Evolutionary conservation across 805 yeast species (phyloP).

Genomic region (Saccharomycopsis sp.): DNA sequence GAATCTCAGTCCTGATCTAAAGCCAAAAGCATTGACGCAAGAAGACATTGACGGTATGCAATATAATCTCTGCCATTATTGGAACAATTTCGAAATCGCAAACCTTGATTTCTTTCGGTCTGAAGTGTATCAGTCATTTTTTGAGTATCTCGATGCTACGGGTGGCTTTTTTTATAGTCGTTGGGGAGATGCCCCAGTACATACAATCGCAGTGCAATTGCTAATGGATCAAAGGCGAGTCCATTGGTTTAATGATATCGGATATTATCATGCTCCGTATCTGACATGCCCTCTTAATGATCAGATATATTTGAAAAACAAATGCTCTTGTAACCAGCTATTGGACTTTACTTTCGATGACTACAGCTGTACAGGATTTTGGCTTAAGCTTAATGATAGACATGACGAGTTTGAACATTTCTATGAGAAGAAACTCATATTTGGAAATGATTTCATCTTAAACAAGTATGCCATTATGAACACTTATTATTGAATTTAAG

Average conservation of each 20-base stretch:
- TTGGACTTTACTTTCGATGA: conserved; percentile 69
- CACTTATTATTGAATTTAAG: background rate
- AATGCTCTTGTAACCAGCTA: conserved; percentile 68
- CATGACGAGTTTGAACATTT: background rate
- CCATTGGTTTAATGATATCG: conserved; percentile 74
- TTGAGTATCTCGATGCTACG: conserved; percentile 56
- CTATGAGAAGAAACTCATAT: background rate
- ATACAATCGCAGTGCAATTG: conserved; percentile 71
- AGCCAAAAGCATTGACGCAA: background rate
- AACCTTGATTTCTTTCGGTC: conserved; percentile 67
- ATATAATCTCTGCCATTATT: conserved; percentile 82
- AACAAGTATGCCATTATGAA: conserved; percentile 16
- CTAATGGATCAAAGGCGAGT: conserved; percentile 58
- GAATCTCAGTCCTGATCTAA: background rate
- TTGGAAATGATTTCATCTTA: conserved; percentile 10
- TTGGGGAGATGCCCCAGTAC: conserved; percentile 92
- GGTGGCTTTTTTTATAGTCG: conserved; percentile 87
- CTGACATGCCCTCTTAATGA: conserved; percentile 71
- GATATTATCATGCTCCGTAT: conserved; percentile 74
- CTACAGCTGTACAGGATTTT: conserved; percentile 52
- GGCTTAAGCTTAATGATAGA: conserved; percentile 8
- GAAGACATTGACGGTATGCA: conserved; percentile 41
- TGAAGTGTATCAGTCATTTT: conserved; percentile 59
- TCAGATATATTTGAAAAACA: conserved; percentile 44
- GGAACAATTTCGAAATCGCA: conserved; percentile 84